Evolutionary conservation across 345 rosid genomes (phyloP), one percentile per base, ranked within the genome.

Genomic region (Bruguiera parviflora): DNA sequence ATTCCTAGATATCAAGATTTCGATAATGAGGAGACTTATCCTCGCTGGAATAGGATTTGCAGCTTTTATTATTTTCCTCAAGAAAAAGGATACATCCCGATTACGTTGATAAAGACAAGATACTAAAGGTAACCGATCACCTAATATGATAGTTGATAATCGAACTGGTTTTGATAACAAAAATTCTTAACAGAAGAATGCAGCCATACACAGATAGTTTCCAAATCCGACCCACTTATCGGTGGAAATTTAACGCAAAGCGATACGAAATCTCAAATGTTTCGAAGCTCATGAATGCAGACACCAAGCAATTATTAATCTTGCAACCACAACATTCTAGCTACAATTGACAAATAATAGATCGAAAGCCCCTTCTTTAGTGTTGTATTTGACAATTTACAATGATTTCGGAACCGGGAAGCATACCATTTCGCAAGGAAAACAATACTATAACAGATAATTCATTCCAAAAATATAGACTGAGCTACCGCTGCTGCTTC

Each of bases 401-500:
- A 28, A 8, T 49, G 22, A 59, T 29, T 10, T 29, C 29, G 49
- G 28, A 65, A 22, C 29, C n/a, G 46, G 19, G 22, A 46, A 47
- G 2, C 31, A 21, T 10, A 11, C 21, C 19, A 56, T 27, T 2
- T 21, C 24, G n/a, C n/a, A n/a, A 19, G 64, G 22, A 29, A n/a
- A 47, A 59, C 58, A 18, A 37, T 59, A 33, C 37, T 35, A 24
- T 3, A 52, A 61, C 11, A 52, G 37, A 66, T 19, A 46, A 46
- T 16, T 47, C 47, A 27, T 5, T 65, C 51, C 25, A 58, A 70
- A 71, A 53, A 47, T 68, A 66, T 35, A 64, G 59, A 57, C 47
- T 27, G 21, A 63, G 52, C 71, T 73, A 56, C 47, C 35, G 29
- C 68, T 13, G 19, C 62, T 66, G 58, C 29, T 64, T 31, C 64